Evolutionary conservation across 2,329 filamentous ascomycete species (phyloP).

Genomic region (Aspergillus caelatus): DNA sequence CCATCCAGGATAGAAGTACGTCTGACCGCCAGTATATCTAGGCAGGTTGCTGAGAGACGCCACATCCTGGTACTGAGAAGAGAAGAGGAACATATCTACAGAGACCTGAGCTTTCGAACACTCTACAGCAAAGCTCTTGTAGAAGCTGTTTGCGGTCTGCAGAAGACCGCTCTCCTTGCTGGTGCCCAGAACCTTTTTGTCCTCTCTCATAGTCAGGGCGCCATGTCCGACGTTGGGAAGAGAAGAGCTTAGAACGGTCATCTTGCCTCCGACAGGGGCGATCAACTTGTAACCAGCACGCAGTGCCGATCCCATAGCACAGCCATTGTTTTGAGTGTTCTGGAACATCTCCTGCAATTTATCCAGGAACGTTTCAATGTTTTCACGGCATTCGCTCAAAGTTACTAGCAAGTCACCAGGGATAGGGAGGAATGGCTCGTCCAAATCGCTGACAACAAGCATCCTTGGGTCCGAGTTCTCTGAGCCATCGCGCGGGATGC

Average conservation of each 20-base stretch:
- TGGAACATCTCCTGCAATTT: conserved; percentile 97
- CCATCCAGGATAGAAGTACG: conserved; percentile 98
- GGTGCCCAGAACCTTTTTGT: conserved; percentile 93
- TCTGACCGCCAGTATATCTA: conserved; percentile 94
- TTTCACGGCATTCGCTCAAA: conserved; percentile 82
- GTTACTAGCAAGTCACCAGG: conserved; percentile 90
- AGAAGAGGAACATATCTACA: conserved; percentile 97
- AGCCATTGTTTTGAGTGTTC: conserved; percentile 83
- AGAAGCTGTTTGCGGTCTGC: conserved; percentile 93
- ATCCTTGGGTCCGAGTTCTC: conserved; percentile 85
- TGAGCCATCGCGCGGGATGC: conserved; percentile 83
- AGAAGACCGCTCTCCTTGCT: conserved; percentile 86
- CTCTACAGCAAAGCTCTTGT: conserved; percentile 98
- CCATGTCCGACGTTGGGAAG: conserved; percentile 88
- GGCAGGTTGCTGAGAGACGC: conserved; percentile 94
- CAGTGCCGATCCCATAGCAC: conserved; percentile 93
- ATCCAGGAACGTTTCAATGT: conserved; percentile 86
- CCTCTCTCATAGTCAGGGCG: conserved; percentile 89
- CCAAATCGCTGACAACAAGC: conserved; percentile 91
- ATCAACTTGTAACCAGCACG: conserved; percentile 95
- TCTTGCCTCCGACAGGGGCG: conserved; percentile 89
- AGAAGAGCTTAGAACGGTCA: conserved; percentile 86
- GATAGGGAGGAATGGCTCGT: conserved; percentile 94
- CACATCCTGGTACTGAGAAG: conserved; percentile 94
- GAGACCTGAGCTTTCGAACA: conserved; percentile 99